These are phyloP conservation scores for Fusarium secorum DNA, from an alignment of 2,329 filamentous ascomycete genomes.

Conservation along the genomic window DNA sequence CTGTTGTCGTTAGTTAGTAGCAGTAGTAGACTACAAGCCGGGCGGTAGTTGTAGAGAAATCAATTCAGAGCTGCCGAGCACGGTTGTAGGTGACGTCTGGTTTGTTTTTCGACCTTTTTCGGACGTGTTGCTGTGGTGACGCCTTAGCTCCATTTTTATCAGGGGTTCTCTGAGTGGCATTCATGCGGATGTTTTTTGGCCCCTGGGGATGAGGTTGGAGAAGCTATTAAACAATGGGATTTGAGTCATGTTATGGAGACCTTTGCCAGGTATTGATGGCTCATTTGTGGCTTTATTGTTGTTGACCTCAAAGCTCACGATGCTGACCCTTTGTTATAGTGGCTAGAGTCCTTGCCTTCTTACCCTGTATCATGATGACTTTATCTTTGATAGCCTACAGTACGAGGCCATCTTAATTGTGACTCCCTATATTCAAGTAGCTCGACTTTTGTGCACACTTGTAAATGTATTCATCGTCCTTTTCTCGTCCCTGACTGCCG, in stretches of 20 bases:
- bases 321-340: neutral
- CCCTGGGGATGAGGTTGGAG: neutral
- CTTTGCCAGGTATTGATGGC: neutral
- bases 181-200: constrained; percentile 2
- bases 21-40: constrained; percentile 1
- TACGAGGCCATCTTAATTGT: fast-evolving
- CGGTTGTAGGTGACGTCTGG: constrained; percentile 38
- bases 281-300: constrained; percentile 1
- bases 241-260: neutral
- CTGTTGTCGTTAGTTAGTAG: constrained; percentile 24
- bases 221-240: neutral
- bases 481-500: fast-evolving
- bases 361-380: neutral
- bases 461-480: fast-evolving
- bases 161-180: constrained; percentile 12
- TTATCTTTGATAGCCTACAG: neutral
- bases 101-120: constrained; percentile 33
- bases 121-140: constrained; percentile 38
- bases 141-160: neutral
- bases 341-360: too few species aligned
- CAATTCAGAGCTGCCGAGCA: constrained; percentile 23
- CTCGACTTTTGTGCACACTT: fast-evolving
- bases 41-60: constrained; percentile 10
- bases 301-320: neutral
- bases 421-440: too few species aligned